Evolutionary conservation across 1,284 basidiomycete genomes (phyloP).

Genomic region (Termitomyces sp.): DNA sequence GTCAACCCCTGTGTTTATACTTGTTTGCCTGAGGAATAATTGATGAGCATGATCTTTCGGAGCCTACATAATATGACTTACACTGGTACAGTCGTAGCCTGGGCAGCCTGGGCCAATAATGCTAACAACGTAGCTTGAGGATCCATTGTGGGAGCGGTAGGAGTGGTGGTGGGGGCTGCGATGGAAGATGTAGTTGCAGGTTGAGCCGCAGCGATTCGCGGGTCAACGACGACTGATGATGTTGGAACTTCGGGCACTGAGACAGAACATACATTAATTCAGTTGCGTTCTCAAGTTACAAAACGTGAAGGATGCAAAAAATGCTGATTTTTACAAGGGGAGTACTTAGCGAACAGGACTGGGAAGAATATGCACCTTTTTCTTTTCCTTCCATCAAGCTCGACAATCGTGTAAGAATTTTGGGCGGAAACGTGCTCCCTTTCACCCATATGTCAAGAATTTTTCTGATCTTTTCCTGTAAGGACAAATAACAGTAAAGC

Average conservation of each 20-base stretch:
- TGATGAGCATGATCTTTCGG: constrained; percentile 8
- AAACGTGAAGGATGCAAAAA: constrained; percentile 34
- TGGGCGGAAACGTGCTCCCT: constrained; percentile 75
- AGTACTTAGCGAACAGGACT: constrained; percentile 76
- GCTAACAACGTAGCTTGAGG: constrained; percentile 62
- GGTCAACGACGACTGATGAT: constrained; percentile 30
- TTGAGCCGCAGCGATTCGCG: constrained; percentile 31
- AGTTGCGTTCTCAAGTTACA: constrained; percentile 57
- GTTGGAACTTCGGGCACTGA: constrained; percentile 54
- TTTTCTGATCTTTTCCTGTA: constrained; percentile 91
- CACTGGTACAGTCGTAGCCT: constrained; percentile 27
- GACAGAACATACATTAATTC: constrained; percentile 55
- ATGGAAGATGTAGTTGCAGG: constrained; percentile 24
- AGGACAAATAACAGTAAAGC: constrained; percentile 26
- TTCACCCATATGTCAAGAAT: constrained; percentile 94
- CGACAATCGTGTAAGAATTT: constrained; percentile 61
- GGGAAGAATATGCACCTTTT: constrained; percentile 79
- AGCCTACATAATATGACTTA: constrained; percentile 19
- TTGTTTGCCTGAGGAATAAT: constrained; percentile 49
- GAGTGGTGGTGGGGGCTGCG: constrained; percentile 23
- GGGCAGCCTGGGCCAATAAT: constrained; percentile 58
- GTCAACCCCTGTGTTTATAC: constrained; percentile 46
- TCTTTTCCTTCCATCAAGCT: constrained; percentile 57
- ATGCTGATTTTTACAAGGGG: constrained; percentile 56
- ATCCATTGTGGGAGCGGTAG: constrained; percentile 30